Conservation (phyloP, 176 grass and related monocot species). For the Lolium perenne region DNA sequence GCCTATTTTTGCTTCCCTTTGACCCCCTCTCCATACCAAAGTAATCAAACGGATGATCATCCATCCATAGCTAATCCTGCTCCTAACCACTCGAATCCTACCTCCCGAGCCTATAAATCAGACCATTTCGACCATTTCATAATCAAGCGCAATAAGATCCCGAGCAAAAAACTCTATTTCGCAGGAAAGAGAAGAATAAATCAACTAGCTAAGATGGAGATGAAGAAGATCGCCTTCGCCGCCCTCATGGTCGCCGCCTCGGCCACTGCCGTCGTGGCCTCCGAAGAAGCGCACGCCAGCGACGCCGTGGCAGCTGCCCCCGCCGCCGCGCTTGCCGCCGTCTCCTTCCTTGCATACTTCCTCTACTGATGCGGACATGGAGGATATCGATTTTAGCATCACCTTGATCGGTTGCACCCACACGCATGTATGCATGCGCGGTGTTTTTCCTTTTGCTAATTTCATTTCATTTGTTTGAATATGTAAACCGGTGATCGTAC, state of each 20-base stretch:
- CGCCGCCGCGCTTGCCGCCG: background rate
- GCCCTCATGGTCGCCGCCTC: conserved; percentile 12
- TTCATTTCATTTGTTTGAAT: background rate
- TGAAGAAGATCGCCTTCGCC: conserved; percentile 17
- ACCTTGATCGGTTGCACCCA: background rate
- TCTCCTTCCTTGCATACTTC: conserved; percentile 21
- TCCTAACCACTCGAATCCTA: background rate
- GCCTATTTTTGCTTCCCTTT: background rate
- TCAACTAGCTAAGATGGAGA: conserved; percentile 4
- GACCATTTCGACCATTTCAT: background rate
- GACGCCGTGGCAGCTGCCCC: conserved; percentile 20
- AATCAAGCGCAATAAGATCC: conserved; percentile 2
- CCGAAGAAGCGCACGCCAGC: background rate
- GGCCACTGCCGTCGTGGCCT: background rate
- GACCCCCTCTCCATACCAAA: background rate
- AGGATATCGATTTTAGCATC: background rate
- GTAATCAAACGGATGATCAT: background rate
- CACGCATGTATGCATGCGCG: background rate
- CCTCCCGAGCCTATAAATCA: background rate
- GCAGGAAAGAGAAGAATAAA: conserved; percentile 9
- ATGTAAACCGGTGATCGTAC: background rate
- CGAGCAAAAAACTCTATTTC: background rate
- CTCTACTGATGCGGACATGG: background rate
- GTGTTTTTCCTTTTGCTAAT: background rate
- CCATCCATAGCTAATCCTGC: conserved; percentile 19